Evolutionary conservation across 176 grass and related monocot genomes (phyloP).

Genomic region (Luzula sylvatica): DNA sequence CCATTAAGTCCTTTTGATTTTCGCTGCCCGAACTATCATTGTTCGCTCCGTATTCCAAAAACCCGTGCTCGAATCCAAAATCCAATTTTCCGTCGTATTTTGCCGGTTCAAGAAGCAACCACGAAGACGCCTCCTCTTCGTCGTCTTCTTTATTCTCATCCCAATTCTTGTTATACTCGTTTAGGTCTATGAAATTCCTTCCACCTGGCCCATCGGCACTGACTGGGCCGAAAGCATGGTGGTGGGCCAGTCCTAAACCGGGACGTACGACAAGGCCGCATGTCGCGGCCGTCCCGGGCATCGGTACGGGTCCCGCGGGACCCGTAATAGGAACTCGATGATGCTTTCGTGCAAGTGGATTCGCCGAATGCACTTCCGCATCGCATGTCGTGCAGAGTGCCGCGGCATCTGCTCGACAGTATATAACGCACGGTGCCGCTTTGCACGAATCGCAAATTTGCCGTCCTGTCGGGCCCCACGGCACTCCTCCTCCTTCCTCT

Average conservation of each 20-base stretch:
- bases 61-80: slow-evolving; percentile 20
- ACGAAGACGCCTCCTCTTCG: slow-evolving; percentile 71
- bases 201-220: background rate
- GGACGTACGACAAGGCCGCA: slow-evolving; percentile 17
- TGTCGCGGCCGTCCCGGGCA: background rate
- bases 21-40: background rate
- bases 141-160: slow-evolving; percentile 56
- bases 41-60: slow-evolving; percentile 11
- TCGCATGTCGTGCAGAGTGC: slow-evolving; percentile 78
- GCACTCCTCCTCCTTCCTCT: slow-evolving; percentile 8
- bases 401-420: slow-evolving; percentile 71
- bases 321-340: slow-evolving; percentile 53
- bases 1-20: slow-evolving; percentile 19
- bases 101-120: slow-evolving; percentile 48
- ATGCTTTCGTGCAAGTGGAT: slow-evolving; percentile 79
- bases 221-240: slow-evolving; percentile 2
- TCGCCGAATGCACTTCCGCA: slow-evolving; percentile 77
- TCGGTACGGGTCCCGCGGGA: slow-evolving; percentile 20
- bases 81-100: slow-evolving; percentile 13
- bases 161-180: slow-evolving; percentile 1
- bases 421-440: slow-evolving; percentile 47
- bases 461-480: background rate
- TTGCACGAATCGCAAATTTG: slow-evolving; percentile 58
- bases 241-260: slow-evolving; percentile 18
- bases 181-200: background rate